A percentile compares a stretch with the other conserved stretches of the same genome.
Evolutionary conservation across 805 yeast genomes (phyloP).

Genomic region (Barnettozyma botsteinii): DNA sequence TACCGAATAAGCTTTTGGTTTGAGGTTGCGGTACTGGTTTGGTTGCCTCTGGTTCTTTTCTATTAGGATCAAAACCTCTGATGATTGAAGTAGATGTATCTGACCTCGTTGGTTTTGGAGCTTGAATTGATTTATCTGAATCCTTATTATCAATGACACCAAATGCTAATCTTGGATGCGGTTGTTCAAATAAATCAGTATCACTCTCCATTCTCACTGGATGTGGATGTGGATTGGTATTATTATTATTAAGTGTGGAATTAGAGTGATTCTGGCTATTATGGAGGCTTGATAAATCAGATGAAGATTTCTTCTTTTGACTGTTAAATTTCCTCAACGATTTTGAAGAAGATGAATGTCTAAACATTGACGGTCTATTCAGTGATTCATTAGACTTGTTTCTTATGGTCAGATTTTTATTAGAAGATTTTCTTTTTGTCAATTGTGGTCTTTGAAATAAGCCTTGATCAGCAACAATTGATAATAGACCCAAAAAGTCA

Average conservation of each 20-base stretch:
- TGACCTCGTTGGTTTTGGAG: conserved; percentile 17
- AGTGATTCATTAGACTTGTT: conserved; percentile 13
- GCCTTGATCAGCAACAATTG: conserved; percentile 25
- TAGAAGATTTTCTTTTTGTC: conserved; percentile 19
- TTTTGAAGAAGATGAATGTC: conserved; percentile 24
- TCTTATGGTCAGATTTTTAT: conserved; percentile 10
- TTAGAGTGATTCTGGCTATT: no score
- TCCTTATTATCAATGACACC: conserved; percentile 16
- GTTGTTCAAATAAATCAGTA: conserved; percentile 25
- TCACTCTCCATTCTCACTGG: conserved; percentile 14
- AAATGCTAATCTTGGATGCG: conserved; percentile 27
- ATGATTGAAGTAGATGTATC: conserved; percentile 26
- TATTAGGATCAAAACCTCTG: conserved; percentile 25
- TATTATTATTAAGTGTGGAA: not conserved
- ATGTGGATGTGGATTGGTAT: not conserved
- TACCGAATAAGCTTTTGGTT: conserved; percentile 7
- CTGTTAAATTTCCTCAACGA: conserved; percentile 18
- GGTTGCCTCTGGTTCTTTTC: not conserved
- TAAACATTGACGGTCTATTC: conserved; percentile 17
- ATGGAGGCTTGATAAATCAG: conserved; percentile 13
- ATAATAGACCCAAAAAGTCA: conserved; percentile 23
- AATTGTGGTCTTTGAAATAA: conserved; percentile 17
- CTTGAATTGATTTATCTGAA: not conserved
- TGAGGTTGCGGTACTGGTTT: not conserved
- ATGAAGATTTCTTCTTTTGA: conserved; percentile 12